phyloP scores from a whole-genome alignment of 2,329 filamentous ascomycete species.

The Cadophora sp. region DNA sequence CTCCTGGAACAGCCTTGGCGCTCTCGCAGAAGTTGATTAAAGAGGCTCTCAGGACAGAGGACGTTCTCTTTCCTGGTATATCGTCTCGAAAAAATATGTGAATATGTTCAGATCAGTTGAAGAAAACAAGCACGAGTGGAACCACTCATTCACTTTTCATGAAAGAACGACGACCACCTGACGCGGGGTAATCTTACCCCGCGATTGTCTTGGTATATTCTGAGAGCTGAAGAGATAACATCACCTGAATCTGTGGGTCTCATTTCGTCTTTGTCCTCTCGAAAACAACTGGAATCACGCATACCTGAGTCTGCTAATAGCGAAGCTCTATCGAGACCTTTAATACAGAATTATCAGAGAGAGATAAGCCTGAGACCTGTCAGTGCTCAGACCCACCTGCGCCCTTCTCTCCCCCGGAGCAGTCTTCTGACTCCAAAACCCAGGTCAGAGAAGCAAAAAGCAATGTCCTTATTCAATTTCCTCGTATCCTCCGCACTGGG shows the following conservation, averaged over 20 bases:
- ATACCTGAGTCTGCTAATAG: background rate
- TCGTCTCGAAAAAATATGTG: too few species aligned
- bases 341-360: background rate
- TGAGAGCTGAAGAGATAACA: background rate
- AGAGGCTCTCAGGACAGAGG: too few species aligned
- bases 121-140: too few species aligned
- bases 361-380: background rate
- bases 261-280: background rate
- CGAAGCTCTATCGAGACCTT: background rate
- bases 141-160: too few species aligned
- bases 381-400: background rate
- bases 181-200: slow-evolving; percentile 14
- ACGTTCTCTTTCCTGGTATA: too few species aligned
- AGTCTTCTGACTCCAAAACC: background rate
- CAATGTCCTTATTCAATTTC: slow-evolving; percentile 13
- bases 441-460: background rate
- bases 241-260: too few species aligned
- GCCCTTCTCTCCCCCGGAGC: background rate
- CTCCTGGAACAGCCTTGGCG: too few species aligned
- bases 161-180: background rate
- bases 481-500: background rate
- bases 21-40: too few species aligned
- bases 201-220: background rate
- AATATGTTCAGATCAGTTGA: too few species aligned
- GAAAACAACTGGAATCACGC: too few species aligned